Evolutionary conservation across 768 basidiomycete species (phyloP), one percentile per base, ranked within the genome.

Genomic region (Boletus rufocinnamomeus): DNA sequence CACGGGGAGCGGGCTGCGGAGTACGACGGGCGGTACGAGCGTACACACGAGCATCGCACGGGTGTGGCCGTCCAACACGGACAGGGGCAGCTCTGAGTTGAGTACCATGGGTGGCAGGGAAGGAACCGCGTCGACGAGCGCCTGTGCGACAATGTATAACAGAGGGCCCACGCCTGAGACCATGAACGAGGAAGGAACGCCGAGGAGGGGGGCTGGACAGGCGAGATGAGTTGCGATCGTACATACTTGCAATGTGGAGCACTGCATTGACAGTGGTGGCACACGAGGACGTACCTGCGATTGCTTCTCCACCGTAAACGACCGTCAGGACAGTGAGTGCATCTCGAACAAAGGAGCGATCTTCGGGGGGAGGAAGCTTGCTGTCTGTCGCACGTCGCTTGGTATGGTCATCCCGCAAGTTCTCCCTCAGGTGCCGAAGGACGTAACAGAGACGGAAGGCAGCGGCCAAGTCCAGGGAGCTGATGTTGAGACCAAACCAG

Each of bases 41-140:
- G 84, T 82, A 69, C 91, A 93, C 2, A 95, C 76, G 28, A 96
- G 81, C 60, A 87, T 80, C 4, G 92, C 84, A 73, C 93, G 88
- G 43, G 86, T 84, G 61, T 93, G 82, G 11, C 85, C 92, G 69
- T 96, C 93, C 6, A 93, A 63, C 45, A 93, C 56, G 2, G 91
- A 77, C 13, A 94, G 72, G 2, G 88, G 88, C 14, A 94, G 76
- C 69, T 96, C 93, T 32, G 79, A 78, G 59, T 77, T 67, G 51
- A 84, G 76, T 4, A 76, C 1, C 69, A 68, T 48, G 84, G 89
- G 3, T 82, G 79, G 63, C 1, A 62, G 3, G 17, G 2, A 30
- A 64, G 92, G 92, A 7, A 92, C 70, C 38, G 75, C 68, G 25
- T 87, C 81, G 27, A 89, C 80, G 49, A 88, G 64, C 16, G 82